Evolutionary conservation across 345 rosid species (phyloP).

Genomic region (Dovyalis caffra): DNA sequence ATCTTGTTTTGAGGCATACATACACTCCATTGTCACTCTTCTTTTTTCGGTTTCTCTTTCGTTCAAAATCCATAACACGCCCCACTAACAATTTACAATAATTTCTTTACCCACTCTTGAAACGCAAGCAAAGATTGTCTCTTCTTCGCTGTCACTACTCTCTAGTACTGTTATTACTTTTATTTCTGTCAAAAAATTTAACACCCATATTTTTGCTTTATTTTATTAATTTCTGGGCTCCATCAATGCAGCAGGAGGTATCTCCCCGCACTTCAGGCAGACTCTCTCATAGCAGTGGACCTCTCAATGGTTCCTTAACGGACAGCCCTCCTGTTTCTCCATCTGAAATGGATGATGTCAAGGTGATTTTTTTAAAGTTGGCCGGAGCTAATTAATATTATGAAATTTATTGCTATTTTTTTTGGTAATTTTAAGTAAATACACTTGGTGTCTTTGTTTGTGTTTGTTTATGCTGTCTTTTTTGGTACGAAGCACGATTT

Average conservation of each 20-base stretch:
- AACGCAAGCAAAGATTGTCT: not conserved
- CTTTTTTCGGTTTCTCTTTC: not conserved
- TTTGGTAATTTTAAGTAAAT: not conserved
- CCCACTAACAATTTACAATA: not conserved
- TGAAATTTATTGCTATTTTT: not conserved
- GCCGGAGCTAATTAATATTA: not conserved
- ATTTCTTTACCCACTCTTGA: not conserved
- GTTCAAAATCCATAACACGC: not conserved
- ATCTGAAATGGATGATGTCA: slow-evolving; percentile 66
- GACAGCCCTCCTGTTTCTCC: slow-evolving; percentile 99
- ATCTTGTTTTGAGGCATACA: not conserved
- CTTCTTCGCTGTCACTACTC: not conserved
- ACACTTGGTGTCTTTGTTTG: slow-evolving; percentile 11
- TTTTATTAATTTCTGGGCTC: not conserved
- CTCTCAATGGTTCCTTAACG: slow-evolving; percentile 74
- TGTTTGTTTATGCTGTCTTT: slow-evolving; percentile 1
- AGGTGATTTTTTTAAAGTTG: slow-evolving; percentile 35
- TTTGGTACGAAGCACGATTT: slow-evolving; percentile 28
- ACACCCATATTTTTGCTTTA: not conserved
- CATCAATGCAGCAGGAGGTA: slow-evolving; percentile 68
- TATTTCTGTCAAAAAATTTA: not conserved
- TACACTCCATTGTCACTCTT: not conserved
- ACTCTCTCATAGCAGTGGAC: slow-evolving; percentile 88
- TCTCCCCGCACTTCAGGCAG: slow-evolving; percentile 85
- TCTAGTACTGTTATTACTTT: not conserved